These are phyloP conservation scores for Vanrija pseudolonga DNA, from an alignment of 1,284 basidiomycete species.

Conservation along the genomic window DNA sequence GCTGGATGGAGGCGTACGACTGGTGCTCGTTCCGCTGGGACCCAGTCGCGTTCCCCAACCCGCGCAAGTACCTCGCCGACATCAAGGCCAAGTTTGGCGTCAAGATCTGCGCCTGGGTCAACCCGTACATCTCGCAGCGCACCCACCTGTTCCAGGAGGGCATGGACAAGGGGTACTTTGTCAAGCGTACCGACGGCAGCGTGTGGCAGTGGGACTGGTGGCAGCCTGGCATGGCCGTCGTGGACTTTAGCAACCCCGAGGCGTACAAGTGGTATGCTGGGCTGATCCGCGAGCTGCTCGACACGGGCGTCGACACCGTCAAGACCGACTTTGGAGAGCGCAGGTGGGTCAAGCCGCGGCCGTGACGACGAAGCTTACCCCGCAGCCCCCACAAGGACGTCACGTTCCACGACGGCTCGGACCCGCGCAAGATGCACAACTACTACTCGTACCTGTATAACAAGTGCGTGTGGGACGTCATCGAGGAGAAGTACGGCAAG, in stretches of 20 bases:
- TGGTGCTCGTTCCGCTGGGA: conserved; percentile 76
- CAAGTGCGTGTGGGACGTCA: conserved; percentile 61
- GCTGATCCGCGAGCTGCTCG: conserved; percentile 60
- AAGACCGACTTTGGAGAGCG: conserved; percentile 69
- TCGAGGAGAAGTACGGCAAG: conserved; percentile 60
- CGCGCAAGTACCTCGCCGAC: conserved; percentile 61
- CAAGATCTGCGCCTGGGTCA: conserved; percentile 66
- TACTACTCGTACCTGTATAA: conserved; percentile 65
- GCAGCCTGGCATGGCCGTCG: conserved; percentile 54
- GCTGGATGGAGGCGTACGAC: conserved; percentile 73
- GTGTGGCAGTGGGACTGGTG: conserved; percentile 61
- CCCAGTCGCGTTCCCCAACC: conserved; percentile 69
- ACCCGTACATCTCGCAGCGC: conserved; percentile 54
- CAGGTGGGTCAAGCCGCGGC: conserved; percentile 1
- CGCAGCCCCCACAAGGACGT: conserved; percentile 61
- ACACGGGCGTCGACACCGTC: conserved; percentile 61
- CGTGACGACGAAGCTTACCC: too few species aligned
- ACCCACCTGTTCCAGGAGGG: conserved; percentile 68
- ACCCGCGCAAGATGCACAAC: conserved; percentile 52
- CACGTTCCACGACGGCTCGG: conserved; percentile 64
- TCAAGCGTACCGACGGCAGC: conserved; percentile 64
- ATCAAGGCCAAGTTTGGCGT: conserved; percentile 68
- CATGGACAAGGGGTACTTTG: conserved; percentile 62
- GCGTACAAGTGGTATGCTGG: conserved; percentile 64
- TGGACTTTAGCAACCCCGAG: conserved; percentile 66